Conservation (phyloP, 352 stramenopile genomes). For the Pilasporangium apinafurcum region DNA sequence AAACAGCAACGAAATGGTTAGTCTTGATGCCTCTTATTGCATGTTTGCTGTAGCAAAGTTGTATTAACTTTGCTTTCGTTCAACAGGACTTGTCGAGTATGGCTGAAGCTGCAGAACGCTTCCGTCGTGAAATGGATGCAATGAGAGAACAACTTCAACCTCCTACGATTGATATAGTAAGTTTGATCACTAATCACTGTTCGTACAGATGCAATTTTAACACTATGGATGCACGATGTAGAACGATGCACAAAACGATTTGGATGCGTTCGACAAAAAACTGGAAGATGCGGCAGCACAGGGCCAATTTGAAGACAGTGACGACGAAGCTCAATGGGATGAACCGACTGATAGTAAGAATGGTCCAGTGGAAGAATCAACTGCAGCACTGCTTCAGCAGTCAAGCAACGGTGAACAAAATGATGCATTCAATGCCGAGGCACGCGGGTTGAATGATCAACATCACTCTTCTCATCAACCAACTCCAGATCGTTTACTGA, state of each 20-base stretch:
- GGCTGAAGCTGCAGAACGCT: slow-evolving; percentile 71
- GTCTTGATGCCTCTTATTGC: slow-evolving; percentile 6
- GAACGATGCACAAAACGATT: slow-evolving; percentile 40
- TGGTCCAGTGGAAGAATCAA: slow-evolving; percentile 17
- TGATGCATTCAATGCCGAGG: slow-evolving; percentile 11
- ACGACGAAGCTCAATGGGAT: slow-evolving; percentile 71
- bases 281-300: slow-evolving; percentile 60
- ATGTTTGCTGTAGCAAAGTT: neutral
- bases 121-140: slow-evolving; percentile 81
- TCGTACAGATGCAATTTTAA: neutral
- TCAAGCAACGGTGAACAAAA: slow-evolving; percentile 1
- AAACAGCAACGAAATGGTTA: slow-evolving; percentile 61
- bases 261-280: slow-evolving; percentile 80
- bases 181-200: neutral
- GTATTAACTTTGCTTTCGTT: neutral
- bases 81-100: slow-evolving; percentile 74
- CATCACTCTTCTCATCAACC: slow-evolving; percentile 10
- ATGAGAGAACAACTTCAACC: slow-evolving; percentile 54
- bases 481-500: slow-evolving; percentile 8
- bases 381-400: slow-evolving; percentile 6
- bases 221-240: too few species aligned
- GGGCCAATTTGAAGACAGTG: slow-evolving; percentile 81
- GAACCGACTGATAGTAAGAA: slow-evolving; percentile 15
- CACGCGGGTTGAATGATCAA: neutral
- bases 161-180: slow-evolving; percentile 24